Evolutionary conservation across 768 basidiomycete species (phyloP), one percentile per base, ranked within the genome.

Genomic region (Amyloporia xantha): DNA sequence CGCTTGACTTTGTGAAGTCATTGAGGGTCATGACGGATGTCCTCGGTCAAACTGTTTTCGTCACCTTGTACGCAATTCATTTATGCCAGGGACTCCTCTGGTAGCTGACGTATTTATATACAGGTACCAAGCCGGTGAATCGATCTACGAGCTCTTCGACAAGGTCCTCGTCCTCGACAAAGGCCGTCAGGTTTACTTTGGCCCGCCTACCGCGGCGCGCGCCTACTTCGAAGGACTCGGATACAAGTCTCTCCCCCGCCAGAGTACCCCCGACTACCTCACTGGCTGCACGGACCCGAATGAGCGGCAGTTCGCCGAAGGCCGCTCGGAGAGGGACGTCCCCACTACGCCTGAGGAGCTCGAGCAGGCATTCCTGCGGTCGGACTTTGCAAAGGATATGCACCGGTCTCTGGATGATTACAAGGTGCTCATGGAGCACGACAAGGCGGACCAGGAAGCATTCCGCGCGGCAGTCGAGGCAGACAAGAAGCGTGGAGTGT

Each of bases 211-310:
- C 6, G 76, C 84, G 52, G 92, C 92, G 13, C 79, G 88, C 13
- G 68, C 68, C 1, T 94, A 94, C 68, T 92, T 96, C 57, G 78
- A 87, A 55, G 64, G 66, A 25, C 68, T 91, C 37, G 89, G 91
- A 15, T 90, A 81, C 66, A 77, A 77, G 30, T 53, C 86, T 17
- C 78, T 87, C 21, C 84, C 86, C 47, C 82, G 90, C 33, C 91
- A 93, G 65, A 89, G 81, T 55, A 88, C 86, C 12, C 81, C 90
- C 9, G 91, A 93, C 62, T 93, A 87, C 64, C 75, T 93, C 19
- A 88, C 87, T 19, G 84, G 84, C 5, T 85, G 83, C 65, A 86
- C 92, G 2, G 88, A 90, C 59, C 77, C 82, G 0, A 89, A 91
- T 57, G 91, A 95, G 68, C 86, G 91, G 21, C 84, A 82, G 61